Evolutionary conservation across 495 filamentous ascomycete genomes (phyloP), one percentile per base, ranked within the genome.

Genomic region (Penicillium herquei): DNA sequence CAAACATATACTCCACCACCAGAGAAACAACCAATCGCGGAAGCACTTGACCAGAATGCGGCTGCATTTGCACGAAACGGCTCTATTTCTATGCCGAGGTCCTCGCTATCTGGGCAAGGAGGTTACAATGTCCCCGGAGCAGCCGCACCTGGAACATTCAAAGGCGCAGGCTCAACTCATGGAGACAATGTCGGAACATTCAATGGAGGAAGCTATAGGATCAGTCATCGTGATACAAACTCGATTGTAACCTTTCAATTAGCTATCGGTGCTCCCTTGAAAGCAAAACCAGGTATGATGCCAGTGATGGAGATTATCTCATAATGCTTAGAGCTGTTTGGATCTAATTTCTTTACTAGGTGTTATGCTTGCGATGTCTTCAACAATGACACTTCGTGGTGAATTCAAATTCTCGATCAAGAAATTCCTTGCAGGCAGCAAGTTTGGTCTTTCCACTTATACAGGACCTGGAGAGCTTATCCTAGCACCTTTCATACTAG

Each of bases 301-400:
- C 21, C 21, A 26, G 21, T 26, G 21, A 4, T 26, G 21, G 2
- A 26, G 6, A 11, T 14, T 10, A 34, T 7, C 10, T n/a, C 3
- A 34, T 16, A 4, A 33, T 37, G 7, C 1, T 11, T 14, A 26
- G 21, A 26, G 21, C 21, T 26, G 4, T 26, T 26, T 26, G 21
- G 21, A 26, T 26, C 4, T 26, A 26, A 26, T 26, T 4, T 4
- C 21, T 26, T 26, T 26, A 26, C 6, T 40, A 90, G 89, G 90
- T 39, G 80, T 82, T 41, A 96, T 98, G 91, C 90, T 98, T 57
- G 89, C 90, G 49, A 98, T 98, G 95, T 91, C 90, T 9, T 87
- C 90, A 6, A 88, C 87, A 3, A 81, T 98, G 37, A 89, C 87
- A 0, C 79, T 98, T 41, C 88, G 88, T 70, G 94, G 94, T 55